A percentile compares a stretch with the other conserved stretches of the same genome.
These are phyloP conservation scores for Globisporangium sylvaticum DNA, from an alignment of 352 stramenopile genomes.

Conservation along the genomic window DNA sequence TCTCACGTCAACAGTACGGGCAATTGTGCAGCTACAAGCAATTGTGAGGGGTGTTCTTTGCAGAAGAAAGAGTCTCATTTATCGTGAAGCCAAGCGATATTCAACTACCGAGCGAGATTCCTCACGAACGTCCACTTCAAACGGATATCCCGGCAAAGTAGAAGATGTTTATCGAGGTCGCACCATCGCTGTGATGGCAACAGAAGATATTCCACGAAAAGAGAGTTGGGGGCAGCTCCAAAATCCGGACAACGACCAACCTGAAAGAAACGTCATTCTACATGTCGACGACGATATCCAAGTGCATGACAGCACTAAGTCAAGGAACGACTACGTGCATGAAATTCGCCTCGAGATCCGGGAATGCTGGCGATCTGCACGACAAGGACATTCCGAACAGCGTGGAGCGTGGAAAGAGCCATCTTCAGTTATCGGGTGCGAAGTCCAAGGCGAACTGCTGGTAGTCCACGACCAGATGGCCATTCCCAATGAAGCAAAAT, in stretches of 20 bases:
- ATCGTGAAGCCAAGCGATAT: neutral
- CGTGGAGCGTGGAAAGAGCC: neutral
- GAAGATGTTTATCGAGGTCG: neutral
- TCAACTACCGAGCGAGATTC: neutral
- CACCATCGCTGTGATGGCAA: neutral
- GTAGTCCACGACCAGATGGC: conserved; percentile 2
- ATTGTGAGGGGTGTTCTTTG: conserved; percentile 24
- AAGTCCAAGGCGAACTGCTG: conserved; percentile 35
- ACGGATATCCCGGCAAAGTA: neutral
- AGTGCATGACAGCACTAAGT: neutral
- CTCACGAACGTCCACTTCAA: neutral
- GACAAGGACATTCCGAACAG: neutral
- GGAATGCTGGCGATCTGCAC: conserved; percentile 19
- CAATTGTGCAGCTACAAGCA: conserved; percentile 32
- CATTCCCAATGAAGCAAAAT: conserved; percentile 10
- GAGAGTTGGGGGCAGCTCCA: neutral
- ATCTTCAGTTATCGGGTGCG: conserved; percentile 30
- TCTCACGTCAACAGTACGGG: conserved; percentile 23
- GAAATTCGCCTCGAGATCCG: conserved; percentile 28
- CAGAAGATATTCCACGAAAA: neutral
- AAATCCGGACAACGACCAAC: neutral
- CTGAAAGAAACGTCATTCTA: neutral
- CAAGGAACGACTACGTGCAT: neutral
- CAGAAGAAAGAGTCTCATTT: conserved; percentile 1
- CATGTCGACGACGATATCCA: neutral